A percentile compares a stretch with the other conserved stretches of the same genome.
Conservation (phyloP, 78 protist species). For the Creolimax fragrantissima region DNA sequence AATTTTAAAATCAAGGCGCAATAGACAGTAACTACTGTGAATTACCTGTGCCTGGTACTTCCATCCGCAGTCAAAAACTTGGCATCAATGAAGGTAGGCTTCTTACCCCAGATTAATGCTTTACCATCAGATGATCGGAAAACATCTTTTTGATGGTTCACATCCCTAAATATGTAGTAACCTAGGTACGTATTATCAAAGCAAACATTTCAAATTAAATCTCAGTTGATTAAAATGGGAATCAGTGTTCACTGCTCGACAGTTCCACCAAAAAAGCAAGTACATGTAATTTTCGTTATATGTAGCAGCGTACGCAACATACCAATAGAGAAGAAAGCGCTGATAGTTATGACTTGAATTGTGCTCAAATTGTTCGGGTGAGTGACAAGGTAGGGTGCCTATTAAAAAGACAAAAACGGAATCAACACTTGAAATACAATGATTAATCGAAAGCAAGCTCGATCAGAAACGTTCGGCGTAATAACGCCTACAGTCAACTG, state of each 20-base stretch:
- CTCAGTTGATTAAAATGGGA: too few species aligned
- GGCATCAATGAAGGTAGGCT: neutral
- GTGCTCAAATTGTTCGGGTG: neutral
- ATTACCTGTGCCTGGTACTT: neutral
- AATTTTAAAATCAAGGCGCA: neutral
- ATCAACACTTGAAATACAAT: too few species aligned
- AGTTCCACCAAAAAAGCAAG: too few species aligned
- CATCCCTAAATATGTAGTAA: conserved; percentile 67
- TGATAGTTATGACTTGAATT: neutral
- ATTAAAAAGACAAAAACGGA: neutral
- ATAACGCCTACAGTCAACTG: too few species aligned
- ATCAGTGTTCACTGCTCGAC: too few species aligned
- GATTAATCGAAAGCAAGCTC: too few species aligned
- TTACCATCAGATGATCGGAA: conserved; percentile 66
- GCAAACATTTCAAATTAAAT: too few species aligned
- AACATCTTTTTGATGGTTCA: conserved; percentile 72
- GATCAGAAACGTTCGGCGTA: too few species aligned
- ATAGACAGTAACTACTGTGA: neutral
- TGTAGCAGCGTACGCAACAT: too few species aligned
- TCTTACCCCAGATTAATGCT: neutral
- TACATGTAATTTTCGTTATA: too few species aligned
- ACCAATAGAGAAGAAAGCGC: neutral
- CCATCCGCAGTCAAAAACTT: neutral
- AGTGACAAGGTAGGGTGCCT: conserved; percentile 22
- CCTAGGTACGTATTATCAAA: too few species aligned